Evolutionary conservation across 768 basidiomycete genomes (phyloP), one percentile per base, ranked within the genome.

Genomic region (Pholiota microspora): DNA sequence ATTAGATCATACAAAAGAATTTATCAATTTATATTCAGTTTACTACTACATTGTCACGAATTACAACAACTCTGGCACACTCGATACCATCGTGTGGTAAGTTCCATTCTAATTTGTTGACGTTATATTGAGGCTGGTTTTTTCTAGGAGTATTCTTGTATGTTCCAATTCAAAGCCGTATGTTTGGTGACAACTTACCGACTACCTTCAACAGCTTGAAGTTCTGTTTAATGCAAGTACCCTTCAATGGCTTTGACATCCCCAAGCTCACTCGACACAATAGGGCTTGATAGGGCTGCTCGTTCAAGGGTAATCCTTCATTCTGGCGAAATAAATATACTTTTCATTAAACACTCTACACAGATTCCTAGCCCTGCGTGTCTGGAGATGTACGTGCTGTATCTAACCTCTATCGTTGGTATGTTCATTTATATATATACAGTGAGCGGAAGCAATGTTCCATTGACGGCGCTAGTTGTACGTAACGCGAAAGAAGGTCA

Each of bases 231-330:
- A 81, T 59, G 82, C 80, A 58, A 55, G 73, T 60, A 23, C 18
- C 18, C 18, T 34, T 32, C n/a, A 34, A 24, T 9, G 38, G 34
- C 47, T n/a, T 12, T 38, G 12, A 50, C 8, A 6, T 8, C 40
- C n/a, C 35, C 40, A 23, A 18, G 45, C 36, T 38, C 34, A 50
- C 34, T 24, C 24, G 38, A 10, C 10, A 10, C 34, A 29, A 9
- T 36, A 82, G 81, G 80, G 77, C 3, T 72, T 82, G 46, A 79
- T 80, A 44, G 80, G 80, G 3, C 62, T 83, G n/a, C 64, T 84
- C 15, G 82, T 83, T 3, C 81, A 83, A 74, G 70, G 73, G 80
- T 80, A 55, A 16, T 68, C 42, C 8, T 2, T 21, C 36, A 34
- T 45, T 9, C 44, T 18, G 7, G 38, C 7, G 18, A 47, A 44